A percentile compares a stretch with the other conserved stretches of the same genome.
phyloP scores from a whole-genome alignment of 805 yeast species.

The Wickerhamiella lipophila region DNA sequence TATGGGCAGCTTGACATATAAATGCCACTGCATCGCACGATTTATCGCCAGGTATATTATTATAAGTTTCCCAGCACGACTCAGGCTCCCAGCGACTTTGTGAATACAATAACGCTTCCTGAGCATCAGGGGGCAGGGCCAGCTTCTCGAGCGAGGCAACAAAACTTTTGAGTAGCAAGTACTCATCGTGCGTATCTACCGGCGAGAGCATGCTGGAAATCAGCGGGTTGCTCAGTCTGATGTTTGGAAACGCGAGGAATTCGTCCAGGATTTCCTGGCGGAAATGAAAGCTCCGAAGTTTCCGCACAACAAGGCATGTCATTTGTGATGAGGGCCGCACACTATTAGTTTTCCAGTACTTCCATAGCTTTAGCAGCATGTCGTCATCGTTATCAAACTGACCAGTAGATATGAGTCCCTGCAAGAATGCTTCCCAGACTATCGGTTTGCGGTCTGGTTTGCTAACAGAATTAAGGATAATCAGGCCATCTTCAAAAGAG shows the following conservation, averaged over 20 bases:
- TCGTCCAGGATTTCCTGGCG: constrained; percentile 11
- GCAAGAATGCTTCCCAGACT: constrained; percentile 23
- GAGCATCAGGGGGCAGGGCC: constrained; percentile 11
- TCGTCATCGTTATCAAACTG: constrained; percentile 16
- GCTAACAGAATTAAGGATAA: constrained; percentile 8
- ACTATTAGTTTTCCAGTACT: constrained; percentile 18
- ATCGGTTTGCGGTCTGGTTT: constrained; percentile 11
- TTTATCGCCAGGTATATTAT: constrained; percentile 16
- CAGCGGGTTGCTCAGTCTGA: not conserved
- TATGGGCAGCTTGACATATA: constrained; percentile 38
- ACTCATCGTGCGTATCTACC: constrained; percentile 8
- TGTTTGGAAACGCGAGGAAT: not conserved
- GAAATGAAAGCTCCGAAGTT: constrained; percentile 9
- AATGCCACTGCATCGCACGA: constrained; percentile 30
- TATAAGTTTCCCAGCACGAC: constrained; percentile 29
- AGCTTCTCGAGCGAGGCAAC: constrained; percentile 1
- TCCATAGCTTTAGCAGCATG: constrained; percentile 15
- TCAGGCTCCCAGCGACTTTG: constrained; percentile 14
- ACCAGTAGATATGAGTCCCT: constrained; percentile 16
- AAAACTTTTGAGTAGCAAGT: constrained; percentile 2
- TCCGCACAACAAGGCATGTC: constrained; percentile 13
- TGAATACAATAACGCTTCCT: constrained; percentile 28
- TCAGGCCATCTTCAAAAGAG: constrained; percentile 15
- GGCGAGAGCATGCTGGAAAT: constrained; percentile 7
- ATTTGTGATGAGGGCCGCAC: constrained; percentile 8